Conservation (phyloP, 108 stramenopile species). For the Nitzschia putrida region DNA sequence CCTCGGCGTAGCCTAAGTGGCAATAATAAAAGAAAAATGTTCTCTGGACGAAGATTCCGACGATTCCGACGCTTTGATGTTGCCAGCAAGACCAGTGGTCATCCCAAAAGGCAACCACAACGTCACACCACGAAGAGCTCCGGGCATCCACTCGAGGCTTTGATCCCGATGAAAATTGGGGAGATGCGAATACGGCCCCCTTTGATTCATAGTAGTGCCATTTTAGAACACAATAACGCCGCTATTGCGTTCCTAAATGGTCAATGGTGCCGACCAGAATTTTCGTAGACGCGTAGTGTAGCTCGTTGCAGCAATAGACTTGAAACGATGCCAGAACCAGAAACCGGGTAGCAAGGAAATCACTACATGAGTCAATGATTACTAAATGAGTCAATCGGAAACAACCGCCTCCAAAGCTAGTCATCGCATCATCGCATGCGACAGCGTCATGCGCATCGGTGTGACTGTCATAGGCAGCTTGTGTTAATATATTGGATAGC, state of each 20-base stretch:
- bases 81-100: slow-evolving; percentile 4
- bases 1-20: slow-evolving; percentile 92
- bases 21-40: too few species aligned
- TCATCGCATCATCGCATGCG: slow-evolving; percentile 23
- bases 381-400: slow-evolving; percentile 63
- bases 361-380: slow-evolving; percentile 54
- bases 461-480: slow-evolving; percentile 73
- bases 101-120: neutral
- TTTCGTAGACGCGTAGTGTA: slow-evolving; percentile 29
- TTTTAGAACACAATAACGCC: too few species aligned
- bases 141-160: slow-evolving; percentile 2
- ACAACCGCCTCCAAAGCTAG: slow-evolving; percentile 64
- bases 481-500: slow-evolving; percentile 76
- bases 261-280: neutral
- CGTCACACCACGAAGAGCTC: too few species aligned
- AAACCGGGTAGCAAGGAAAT: slow-evolving; percentile 49
- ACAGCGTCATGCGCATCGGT: slow-evolving; percentile 39
- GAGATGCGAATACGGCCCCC: slow-evolving; percentile 14
- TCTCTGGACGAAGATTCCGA: slow-evolving; percentile 13
- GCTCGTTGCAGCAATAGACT: slow-evolving; percentile 40
- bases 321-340: slow-evolving; percentile 51
- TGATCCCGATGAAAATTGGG: slow-evolving; percentile 26
- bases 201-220: slow-evolving; percentile 1
- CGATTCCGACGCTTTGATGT: slow-evolving; percentile 7
- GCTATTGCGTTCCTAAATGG: neutral